phyloP scores from a whole-genome alignment of 129 eudicot genomes.

The Tagetes erecta region DNA sequence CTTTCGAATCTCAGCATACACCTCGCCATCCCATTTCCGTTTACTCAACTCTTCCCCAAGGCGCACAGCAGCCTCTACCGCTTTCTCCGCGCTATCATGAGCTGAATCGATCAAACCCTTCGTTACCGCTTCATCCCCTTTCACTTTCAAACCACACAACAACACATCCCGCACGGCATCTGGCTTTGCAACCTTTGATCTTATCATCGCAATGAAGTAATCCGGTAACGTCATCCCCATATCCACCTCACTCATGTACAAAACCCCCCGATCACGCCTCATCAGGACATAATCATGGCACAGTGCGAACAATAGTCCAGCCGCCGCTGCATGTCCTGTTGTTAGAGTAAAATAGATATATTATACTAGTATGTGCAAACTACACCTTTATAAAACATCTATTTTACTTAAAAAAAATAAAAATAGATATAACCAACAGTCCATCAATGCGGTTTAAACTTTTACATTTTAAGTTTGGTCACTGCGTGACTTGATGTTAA shows the following conservation, averaged over 20 bases:
- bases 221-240: conserved; percentile 78
- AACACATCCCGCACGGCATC: conserved; percentile 52
- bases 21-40: conserved; percentile 69
- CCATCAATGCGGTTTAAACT: no score
- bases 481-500: no score
- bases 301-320: conserved; percentile 70
- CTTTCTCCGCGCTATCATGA: conserved; percentile 47
- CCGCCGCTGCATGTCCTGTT: conserved; percentile 89
- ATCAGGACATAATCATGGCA: conserved; percentile 77
- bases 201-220: conserved; percentile 49
- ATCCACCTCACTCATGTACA: conserved; percentile 94
- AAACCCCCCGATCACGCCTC: conserved; percentile 53
- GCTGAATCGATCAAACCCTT: conserved; percentile 66
- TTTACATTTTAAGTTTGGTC: no score
- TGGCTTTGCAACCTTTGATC: conserved; percentile 49
- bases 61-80: conserved; percentile 39
- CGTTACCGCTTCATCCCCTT: conserved; percentile 55
- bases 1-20: conserved; percentile 71
- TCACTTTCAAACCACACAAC: conserved; percentile 55
- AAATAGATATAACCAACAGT: no score
- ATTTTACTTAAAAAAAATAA: no score
- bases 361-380: no score
- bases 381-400: no score
- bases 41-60: conserved; percentile 59
- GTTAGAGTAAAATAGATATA: no score